phyloP scores from a whole-genome alignment of 2,329 filamentous ascomycete genomes.

The Coniella lustricola region DNA sequence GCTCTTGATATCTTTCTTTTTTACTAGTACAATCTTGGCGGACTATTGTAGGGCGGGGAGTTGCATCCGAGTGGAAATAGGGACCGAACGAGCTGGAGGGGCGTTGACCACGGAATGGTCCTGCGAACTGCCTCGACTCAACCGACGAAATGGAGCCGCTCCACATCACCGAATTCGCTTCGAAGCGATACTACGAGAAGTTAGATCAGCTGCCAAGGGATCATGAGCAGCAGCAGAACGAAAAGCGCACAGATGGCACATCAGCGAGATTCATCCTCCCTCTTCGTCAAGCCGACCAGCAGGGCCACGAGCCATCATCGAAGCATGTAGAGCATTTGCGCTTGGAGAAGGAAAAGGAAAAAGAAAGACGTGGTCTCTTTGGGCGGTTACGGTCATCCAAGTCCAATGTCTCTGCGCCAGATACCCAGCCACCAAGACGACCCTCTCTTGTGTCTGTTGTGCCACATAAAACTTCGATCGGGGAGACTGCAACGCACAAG shows the following conservation, averaged over 20 bases:
- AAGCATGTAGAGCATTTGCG: slow-evolving; percentile 22
- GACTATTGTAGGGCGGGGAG: slow-evolving; percentile 10
- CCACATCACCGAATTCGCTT: slow-evolving; percentile 61
- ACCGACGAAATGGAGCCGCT: slow-evolving; percentile 49
- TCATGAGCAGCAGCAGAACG: slow-evolving; percentile 30
- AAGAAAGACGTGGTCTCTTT: slow-evolving; percentile 14
- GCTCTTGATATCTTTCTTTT: slow-evolving; percentile 18
- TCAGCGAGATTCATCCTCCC: slow-evolving; percentile 26
- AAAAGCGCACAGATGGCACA: slow-evolving; percentile 20
- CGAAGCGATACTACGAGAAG: slow-evolving; percentile 57
- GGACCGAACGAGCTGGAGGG: slow-evolving; percentile 14
- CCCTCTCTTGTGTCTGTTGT: slow-evolving; percentile 9
- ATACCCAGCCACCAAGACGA: slow-evolving; percentile 9
- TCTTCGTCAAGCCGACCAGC: slow-evolving; percentile 20
- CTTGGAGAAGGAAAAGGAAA: slow-evolving; percentile 19
- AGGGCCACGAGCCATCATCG: slow-evolving; percentile 15
- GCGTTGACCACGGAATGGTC: background rate
- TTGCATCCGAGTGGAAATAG: slow-evolving; percentile 9
- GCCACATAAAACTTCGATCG: slow-evolving; percentile 15
- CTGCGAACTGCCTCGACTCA: slow-evolving; percentile 1
- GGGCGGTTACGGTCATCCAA: slow-evolving; percentile 13
- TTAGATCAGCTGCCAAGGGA: slow-evolving; percentile 47
- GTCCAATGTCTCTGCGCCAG: slow-evolving; percentile 3
- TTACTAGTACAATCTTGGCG: slow-evolving; percentile 9
- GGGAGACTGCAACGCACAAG: slow-evolving; percentile 11